phyloP scores from a whole-genome alignment of 768 basidiomycete species.

The Gautieria morchelliformis region DNA sequence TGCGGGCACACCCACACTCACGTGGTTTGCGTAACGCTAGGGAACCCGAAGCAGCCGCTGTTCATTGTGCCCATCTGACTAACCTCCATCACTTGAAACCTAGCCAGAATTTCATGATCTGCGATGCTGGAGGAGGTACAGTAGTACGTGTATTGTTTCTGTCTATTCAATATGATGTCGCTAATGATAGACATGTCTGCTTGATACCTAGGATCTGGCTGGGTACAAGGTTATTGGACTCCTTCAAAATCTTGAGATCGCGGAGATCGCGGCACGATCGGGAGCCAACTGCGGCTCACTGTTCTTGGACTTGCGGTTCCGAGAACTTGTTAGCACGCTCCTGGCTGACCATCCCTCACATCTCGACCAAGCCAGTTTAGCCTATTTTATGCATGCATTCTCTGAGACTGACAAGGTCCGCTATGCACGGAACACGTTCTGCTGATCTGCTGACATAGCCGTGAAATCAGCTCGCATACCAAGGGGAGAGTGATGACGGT shows the following conservation, averaged over 20 bases:
- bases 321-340: constrained; percentile 68
- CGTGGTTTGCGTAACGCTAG: constrained; percentile 20
- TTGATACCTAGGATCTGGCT: constrained; percentile 29
- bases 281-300: constrained; percentile 83
- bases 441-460: not conserved
- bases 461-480: constrained; percentile 48
- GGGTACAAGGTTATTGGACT: constrained; percentile 66
- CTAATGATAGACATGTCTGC: constrained; percentile 5
- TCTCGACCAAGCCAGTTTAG: constrained; percentile 70
- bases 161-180: not conserved
- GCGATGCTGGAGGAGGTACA: constrained; percentile 82
- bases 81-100: constrained; percentile 70
- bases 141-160: constrained; percentile 32
- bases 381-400: constrained; percentile 78
- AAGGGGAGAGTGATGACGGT: constrained; percentile 70
- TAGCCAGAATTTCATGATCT: constrained; percentile 84
- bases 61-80: constrained; percentile 77
- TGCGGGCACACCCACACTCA: not conserved
- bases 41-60: constrained; percentile 80
- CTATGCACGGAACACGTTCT: not conserved
- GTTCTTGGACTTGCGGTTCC: constrained; percentile 81
- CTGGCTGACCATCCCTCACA: constrained; percentile 80
- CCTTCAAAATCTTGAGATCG: constrained; percentile 76
- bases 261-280: constrained; percentile 81
- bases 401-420: constrained; percentile 64